A percentile compares a stretch with the other conserved stretches of the same genome.
phyloP scores from a whole-genome alignment of 2,329 filamentous ascomycete species.

The Verruconis gallopava region DNA sequence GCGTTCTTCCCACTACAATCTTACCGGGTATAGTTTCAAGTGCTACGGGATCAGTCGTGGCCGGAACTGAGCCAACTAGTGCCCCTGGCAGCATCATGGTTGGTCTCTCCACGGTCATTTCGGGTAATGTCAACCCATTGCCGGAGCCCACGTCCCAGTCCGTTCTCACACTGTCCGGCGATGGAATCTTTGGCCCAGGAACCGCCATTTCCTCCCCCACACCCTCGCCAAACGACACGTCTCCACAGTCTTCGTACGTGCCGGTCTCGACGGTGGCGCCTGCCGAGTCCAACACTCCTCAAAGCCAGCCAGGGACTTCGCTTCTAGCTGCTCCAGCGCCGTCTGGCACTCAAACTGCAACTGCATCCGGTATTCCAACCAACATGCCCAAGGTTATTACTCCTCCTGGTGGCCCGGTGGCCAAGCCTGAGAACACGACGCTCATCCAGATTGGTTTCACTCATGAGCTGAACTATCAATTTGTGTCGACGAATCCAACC shows the following conservation, averaged over 20 bases:
- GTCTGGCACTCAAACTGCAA: not conserved
- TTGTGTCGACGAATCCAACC: constrained; percentile 57
- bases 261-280: not conserved
- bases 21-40: not conserved
- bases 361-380: constrained; percentile 38
- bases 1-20: not conserved
- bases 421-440: constrained; percentile 49
- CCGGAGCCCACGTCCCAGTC: not conserved
- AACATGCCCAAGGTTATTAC: constrained; percentile 63
- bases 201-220: not conserved
- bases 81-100: not conserved
- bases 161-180: not conserved
- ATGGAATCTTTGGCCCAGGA: not conserved
- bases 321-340: constrained; percentile 2
- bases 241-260: not conserved
- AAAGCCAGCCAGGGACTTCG: not conserved
- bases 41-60: not conserved
- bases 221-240: not conserved
- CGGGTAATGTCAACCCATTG: not conserved
- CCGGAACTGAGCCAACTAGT: not conserved
- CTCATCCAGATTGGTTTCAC: constrained; percentile 78
- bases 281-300: not conserved
- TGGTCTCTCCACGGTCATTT: constrained; percentile 2
- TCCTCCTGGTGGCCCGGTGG: constrained; percentile 46
- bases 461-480: constrained; percentile 68